These are phyloP conservation scores for Kwoniella heveanensis DNA, from an alignment of 768 basidiomycete species.

Conservation along the genomic window DNA sequence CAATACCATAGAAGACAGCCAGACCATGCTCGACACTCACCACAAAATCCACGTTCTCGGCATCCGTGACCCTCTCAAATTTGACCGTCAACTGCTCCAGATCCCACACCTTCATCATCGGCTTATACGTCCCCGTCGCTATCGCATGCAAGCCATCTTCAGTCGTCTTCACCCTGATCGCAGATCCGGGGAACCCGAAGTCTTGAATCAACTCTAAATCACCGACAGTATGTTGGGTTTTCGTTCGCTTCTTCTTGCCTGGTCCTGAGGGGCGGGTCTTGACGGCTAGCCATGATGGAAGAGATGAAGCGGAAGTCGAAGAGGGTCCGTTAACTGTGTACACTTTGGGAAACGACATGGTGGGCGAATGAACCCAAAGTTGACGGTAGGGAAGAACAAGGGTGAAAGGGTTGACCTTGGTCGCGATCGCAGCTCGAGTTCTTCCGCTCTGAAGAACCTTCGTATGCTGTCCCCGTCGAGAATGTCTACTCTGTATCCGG, in stretches of 20 bases:
- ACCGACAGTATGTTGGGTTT: slow-evolving; percentile 66
- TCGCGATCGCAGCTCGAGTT: no score
- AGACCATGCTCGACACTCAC: slow-evolving; percentile 79
- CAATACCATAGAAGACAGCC: no score
- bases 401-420: no score
- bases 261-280: slow-evolving; percentile 53
- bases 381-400: no score
- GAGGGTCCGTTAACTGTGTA: slow-evolving; percentile 95
- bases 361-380: slow-evolving; percentile 11
- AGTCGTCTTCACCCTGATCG: slow-evolving; percentile 85
- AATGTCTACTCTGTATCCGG: no score
- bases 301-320: slow-evolving; percentile 79
- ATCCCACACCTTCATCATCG: slow-evolving; percentile 95
- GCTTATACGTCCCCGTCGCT: slow-evolving; percentile 96
- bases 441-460: no score
- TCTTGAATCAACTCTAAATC: slow-evolving; percentile 90
- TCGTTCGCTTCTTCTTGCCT: slow-evolving; percentile 50
- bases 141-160: slow-evolving; percentile 88
- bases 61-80: slow-evolving; percentile 93
- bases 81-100: slow-evolving; percentile 87
- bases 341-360: slow-evolving; percentile 62
- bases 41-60: slow-evolving; percentile 96
- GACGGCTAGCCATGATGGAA: slow-evolving; percentile 87
- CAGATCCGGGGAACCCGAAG: slow-evolving; percentile 96
- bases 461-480: no score